A percentile compares a stretch with the other conserved stretches of the same genome.
Evolutionary conservation across 148 eudicot species (phyloP).

Genomic region (Dysphania ambrosioides): DNA sequence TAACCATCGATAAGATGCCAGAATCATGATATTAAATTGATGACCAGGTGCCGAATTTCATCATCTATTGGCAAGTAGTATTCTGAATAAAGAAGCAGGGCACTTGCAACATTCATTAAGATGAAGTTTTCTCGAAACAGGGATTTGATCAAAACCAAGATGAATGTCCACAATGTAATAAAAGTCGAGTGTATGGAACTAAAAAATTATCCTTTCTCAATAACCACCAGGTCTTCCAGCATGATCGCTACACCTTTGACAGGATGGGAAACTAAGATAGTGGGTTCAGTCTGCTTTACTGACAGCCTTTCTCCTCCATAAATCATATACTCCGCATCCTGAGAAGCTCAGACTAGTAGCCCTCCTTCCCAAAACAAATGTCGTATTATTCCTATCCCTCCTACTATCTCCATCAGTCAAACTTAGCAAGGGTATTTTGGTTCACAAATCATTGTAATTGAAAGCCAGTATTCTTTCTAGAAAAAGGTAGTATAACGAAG

Average conservation of each 20-base stretch:
- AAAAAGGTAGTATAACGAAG: neutral
- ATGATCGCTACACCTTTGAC: neutral
- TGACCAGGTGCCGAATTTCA: neutral
- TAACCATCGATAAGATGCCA: neutral
- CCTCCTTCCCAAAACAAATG: neutral
- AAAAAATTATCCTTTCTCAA: conserved; percentile 3
- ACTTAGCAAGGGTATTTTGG: neutral
- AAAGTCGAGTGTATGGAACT: neutral
- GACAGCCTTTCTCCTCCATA: neutral
- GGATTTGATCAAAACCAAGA: neutral
- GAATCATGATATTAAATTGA: neutral
- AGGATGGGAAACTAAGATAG: neutral
- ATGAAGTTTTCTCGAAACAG: neutral
- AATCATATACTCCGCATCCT: neutral
- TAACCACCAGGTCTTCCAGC: neutral
- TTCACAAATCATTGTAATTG: neutral
- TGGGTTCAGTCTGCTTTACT: neutral
- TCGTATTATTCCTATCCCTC: neutral
- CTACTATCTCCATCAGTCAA: neutral
- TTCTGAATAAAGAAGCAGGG: neutral
- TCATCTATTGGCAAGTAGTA: too few species aligned
- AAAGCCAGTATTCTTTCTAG: neutral
- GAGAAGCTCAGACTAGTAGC: neutral
- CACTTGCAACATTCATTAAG: neutral
- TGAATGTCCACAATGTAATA: neutral